Base-by-base conservation (phyloP, 805 yeast genomes). In the Wickerhamiella sergipiensis region DNA sequence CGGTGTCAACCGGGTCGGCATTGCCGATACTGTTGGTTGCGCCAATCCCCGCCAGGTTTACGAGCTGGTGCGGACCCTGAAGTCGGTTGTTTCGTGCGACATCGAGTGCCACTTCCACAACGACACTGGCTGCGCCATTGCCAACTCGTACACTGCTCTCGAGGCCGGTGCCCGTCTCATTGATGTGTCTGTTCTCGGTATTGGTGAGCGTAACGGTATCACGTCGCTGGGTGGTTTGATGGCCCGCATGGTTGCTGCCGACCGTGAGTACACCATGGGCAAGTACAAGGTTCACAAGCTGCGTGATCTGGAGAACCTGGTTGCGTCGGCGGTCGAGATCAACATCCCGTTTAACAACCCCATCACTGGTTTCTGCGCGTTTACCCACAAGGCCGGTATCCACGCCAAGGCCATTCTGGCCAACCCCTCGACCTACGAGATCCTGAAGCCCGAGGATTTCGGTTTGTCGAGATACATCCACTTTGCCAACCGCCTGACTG, bases 231-330 rank as follows among this genome's bases (percentile, higher is more conserved):
- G 98, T 63, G 98, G 96, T 49, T 78, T 90, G 64, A 90, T 90
- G 97, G 97, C 97, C 45, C 81, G 98, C 72, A 90, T 90, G 98
- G 87, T 92, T 65, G 95, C 95, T 54, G 96, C 97, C 54, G 95
- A 90, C 72, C 83, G 97, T 63, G 97, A 90, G 59, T 90, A 90
- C 68, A 97, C 90, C 49, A 73, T 88, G 64, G 79, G 89, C 69
- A 90, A 90, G 73, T 90, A 90, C 74, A 92, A 92, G 74, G 73
- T 90, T 61, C 95, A 89, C 73, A 90, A 90, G 77, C 79, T 90
- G 60, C 82, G 98, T 72, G 97, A 90, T 66, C 75, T 90, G 67
- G 98, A 90, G 72, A 87, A 82, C 70, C 75, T 92, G 67, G 97
- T 90, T 59, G 97, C 97, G 43, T 96, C 90, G 60, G 94, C 95